Evolutionary conservation across 768 basidiomycete species (phyloP), one percentile per base, ranked within the genome.

Genomic region (Astraeus odoratus): DNA sequence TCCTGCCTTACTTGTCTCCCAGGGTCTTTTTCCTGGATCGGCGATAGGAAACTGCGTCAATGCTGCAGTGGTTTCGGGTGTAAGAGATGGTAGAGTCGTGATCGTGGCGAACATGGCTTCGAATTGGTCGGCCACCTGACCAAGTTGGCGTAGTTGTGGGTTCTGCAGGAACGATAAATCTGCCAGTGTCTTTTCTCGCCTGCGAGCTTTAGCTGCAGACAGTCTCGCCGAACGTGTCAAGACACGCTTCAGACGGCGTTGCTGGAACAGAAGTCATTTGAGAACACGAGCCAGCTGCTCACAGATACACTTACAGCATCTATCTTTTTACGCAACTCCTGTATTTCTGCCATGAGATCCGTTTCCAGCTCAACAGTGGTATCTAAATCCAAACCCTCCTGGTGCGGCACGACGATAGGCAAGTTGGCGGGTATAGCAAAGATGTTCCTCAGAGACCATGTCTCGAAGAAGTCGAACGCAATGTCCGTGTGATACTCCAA

Each of bases 401-500:
- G 91, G 56, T 89, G 87, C 3, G 85, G 85, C 4, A 81, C 72
- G 12, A 90, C 79, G 25, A 90, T 67, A 0, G 81, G 81, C 26
- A 89, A 56, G 48, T 81, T 79, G 3, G 76, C 70, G 0, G 82
- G 78, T 13, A 92, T 74, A 42, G 80, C 77, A 55, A 95, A 95
- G 46, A 92, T 85, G 64, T 95, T 96, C 33, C 90, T 71, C 57
- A 92, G 62, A 9, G 80, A 82, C 91, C 92, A 95, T 0, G 81
- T 83, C 65, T 92, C 91, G 55, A 96, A 88, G 58, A 84, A 86
- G 61, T 96, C 92, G 48, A 94, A 89, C 0, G 91, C 92, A 36
- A 89, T 75, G 57, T 96, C 92, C 35, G 87, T 83, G 53, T 93
- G 91, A 44, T 80, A 80, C 57, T 93, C 88, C 12, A 96, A 73